phyloP scores from a whole-genome alignment of 306 rosid species.

The Rosa rugosa region DNA sequence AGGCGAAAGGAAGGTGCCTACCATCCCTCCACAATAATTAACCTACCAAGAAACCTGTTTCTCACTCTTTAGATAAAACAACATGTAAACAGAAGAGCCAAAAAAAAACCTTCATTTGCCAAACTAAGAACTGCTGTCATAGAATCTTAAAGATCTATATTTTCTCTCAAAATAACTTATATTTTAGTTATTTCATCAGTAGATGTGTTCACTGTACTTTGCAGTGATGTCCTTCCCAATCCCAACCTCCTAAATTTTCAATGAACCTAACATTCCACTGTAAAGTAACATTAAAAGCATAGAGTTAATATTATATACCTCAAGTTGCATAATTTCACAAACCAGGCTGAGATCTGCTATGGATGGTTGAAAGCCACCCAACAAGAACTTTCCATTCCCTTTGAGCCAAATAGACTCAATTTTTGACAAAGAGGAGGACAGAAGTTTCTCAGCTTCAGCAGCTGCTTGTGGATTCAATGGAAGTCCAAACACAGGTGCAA shows the following conservation, averaged over 20 bases:
- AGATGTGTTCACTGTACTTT: not conserved
- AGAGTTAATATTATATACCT: constrained; percentile 44
- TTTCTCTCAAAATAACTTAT: no score
- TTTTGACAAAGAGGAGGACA: constrained; percentile 61
- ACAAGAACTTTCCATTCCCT: constrained; percentile 60
- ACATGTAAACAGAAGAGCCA: not conserved
- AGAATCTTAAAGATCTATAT: no score
- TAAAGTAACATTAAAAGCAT: not conserved
- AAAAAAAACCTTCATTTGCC: not conserved
- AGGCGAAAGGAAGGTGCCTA: not conserved
- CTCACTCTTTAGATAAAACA: not conserved
- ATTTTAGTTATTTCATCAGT: no score
- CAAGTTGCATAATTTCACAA: constrained; percentile 80
- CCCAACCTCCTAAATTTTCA: not conserved
- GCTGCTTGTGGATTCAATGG: constrained; percentile 60
- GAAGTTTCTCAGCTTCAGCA: constrained; percentile 59
- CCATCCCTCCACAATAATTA: not conserved
- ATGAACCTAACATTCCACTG: not conserved
- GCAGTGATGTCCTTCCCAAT: not conserved
- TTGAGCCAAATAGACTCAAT: constrained; percentile 79
- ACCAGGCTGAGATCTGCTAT: constrained; percentile 81
- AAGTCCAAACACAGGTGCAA: constrained; percentile 67
- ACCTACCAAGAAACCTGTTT: no score
- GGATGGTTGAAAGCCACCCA: constrained; percentile 69
- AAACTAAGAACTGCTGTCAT: not conserved